phyloP scores from a whole-genome alignment of 2,329 filamentous ascomycete species.

The Purpureocillium lavendulum region DNA sequence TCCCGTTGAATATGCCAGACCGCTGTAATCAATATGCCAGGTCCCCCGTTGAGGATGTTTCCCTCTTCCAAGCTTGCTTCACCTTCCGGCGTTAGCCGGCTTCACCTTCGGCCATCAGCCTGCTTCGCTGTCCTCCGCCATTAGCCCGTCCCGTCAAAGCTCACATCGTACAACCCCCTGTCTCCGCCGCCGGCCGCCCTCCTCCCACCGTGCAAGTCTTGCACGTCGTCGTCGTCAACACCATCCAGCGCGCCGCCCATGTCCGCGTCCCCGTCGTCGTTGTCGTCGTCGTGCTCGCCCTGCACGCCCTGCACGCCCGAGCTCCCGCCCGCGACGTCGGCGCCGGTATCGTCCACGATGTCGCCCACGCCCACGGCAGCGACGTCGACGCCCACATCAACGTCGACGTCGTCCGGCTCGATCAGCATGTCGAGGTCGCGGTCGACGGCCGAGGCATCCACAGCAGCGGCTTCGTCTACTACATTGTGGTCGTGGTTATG shows the following conservation, averaged over 20 bases:
- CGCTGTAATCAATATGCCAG: too few species aligned
- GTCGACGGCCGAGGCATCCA: conserved; percentile 30
- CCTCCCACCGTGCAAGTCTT: background rate
- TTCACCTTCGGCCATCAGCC: too few species aligned
- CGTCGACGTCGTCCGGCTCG: conserved; percentile 24
- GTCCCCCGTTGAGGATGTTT: too few species aligned
- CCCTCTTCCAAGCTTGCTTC: too few species aligned
- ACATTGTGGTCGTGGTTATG: too few species aligned
- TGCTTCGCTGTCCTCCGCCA: background rate
- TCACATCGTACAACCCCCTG: conserved; percentile 18
- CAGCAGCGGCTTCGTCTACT: conserved; percentile 9
- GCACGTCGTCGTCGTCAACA: conserved; percentile 5
- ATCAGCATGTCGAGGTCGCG: conserved; percentile 45
- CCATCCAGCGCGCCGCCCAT: too few species aligned
- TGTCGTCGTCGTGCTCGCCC: too few species aligned
- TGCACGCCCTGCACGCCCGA: too few species aligned
- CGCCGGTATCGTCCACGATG: background rate
- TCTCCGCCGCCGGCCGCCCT: conserved; percentile 12
- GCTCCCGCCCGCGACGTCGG: too few species aligned
- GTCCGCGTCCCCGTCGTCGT: conserved; percentile 28
- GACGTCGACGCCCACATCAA: conserved; percentile 9
- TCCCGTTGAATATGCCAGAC: too few species aligned
- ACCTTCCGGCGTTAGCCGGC: too few species aligned
- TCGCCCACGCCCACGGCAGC: conserved; percentile 1
- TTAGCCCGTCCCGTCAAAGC: conserved; percentile 13